Evolutionary conservation across 78 protist genomes (phyloP).

Genomic region (Pigoraptor vietnamica): DNA sequence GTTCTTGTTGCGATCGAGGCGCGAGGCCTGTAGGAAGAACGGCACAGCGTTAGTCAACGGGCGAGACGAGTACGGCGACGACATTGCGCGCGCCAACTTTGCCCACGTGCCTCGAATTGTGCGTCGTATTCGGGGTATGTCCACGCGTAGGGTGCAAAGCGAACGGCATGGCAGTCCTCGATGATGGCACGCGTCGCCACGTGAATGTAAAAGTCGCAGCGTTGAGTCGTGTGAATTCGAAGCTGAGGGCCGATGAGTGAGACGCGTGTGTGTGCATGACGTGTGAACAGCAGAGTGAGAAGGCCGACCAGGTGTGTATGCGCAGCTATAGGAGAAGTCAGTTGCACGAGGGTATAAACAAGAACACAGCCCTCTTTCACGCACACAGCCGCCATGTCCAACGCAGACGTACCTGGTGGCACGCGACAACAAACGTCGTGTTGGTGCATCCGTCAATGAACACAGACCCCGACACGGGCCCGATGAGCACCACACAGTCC

Average conservation of each 20-base stretch:
- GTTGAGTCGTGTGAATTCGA: background rate
- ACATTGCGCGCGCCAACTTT: no score
- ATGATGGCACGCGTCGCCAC: background rate
- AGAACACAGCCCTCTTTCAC: no score
- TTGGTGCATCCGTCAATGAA: background rate
- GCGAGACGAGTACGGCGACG: no score
- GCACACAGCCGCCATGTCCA: no score
- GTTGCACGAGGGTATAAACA: no score
- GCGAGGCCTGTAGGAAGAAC: background rate
- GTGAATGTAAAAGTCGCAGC: background rate
- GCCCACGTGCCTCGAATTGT: background rate
- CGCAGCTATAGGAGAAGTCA: no score
- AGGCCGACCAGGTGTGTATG: no score
- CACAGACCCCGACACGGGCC: background rate
- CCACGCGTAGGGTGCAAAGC: background rate
- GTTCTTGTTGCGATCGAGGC: background rate
- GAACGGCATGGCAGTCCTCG: background rate
- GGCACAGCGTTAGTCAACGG: no score
- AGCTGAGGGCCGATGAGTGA: no score
- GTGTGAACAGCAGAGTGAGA: no score
- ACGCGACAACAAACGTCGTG: background rate
- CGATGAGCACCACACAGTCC: background rate
- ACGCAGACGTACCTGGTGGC: background rate
- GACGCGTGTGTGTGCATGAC: no score
- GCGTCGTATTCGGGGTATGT: background rate